Evolutionary conservation across 2,329 filamentous ascomycete genomes (phyloP).

Genomic region (Fusarium cyanostomum): DNA sequence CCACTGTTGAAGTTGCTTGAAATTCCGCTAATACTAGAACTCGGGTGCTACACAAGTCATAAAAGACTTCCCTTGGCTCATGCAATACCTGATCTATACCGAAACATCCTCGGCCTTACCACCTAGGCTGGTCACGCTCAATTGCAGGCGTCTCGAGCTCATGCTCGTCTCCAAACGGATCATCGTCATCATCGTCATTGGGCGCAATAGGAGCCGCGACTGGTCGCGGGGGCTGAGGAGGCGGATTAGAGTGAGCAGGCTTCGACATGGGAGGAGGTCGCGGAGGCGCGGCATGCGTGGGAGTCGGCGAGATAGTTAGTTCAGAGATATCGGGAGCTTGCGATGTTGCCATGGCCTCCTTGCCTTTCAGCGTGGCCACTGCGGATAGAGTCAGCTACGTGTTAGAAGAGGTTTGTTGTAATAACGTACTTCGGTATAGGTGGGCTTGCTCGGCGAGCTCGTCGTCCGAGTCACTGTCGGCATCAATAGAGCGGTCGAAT

Average conservation of each 20-base stretch:
- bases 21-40: background rate
- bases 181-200: slow-evolving; percentile 79
- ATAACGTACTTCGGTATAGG: slow-evolving; percentile 66
- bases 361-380: slow-evolving; percentile 65
- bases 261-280: slow-evolving; percentile 42
- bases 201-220: slow-evolving; percentile 32
- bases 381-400: slow-evolving; percentile 29
- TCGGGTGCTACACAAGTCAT: background rate
- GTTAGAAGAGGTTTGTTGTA: slow-evolving; percentile 22
- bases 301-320: slow-evolving; percentile 54
- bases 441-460: slow-evolving; percentile 74
- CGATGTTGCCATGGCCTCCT: slow-evolving; percentile 55
- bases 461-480: slow-evolving; percentile 76
- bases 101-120: slow-evolving; percentile 29
- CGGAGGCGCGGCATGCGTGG: slow-evolving; percentile 58
- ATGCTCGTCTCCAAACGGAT: slow-evolving; percentile 88
- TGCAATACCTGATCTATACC: background rate
- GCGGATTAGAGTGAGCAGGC: slow-evolving; percentile 27
- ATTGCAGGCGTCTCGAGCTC: slow-evolving; percentile 59
- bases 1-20: background rate
- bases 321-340: slow-evolving; percentile 56
- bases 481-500: slow-evolving; percentile 85
- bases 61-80: background rate
- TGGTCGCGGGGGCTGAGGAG: slow-evolving; percentile 32
- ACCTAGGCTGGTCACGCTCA: slow-evolving; percentile 46